phyloP scores from a whole-genome alignment of 352 stramenopile genomes.

The Globisporangium echinulatum region DNA sequence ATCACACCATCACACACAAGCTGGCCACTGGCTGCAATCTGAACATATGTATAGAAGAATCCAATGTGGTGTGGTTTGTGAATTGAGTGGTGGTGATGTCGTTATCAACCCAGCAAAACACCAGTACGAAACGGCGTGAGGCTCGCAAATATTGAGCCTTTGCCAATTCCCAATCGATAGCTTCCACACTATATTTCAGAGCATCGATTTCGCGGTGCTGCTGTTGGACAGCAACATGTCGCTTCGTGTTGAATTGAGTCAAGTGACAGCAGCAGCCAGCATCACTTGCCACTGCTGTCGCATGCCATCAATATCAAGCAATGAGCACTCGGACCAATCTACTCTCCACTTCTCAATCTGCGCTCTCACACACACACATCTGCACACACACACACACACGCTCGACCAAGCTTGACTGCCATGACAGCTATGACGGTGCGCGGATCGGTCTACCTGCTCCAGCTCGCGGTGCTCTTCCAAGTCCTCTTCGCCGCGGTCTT shows the following conservation, averaged over 20 bases:
- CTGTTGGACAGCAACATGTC: background rate
- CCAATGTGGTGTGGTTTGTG: too few relatives aligned
- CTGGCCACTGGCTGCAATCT: too few relatives aligned
- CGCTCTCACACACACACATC: background rate
- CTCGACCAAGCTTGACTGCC: constrained; percentile 5
- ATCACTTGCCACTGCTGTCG: background rate
- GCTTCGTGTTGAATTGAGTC: too few relatives aligned
- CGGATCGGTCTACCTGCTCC: constrained; percentile 3
- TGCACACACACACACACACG: background rate
- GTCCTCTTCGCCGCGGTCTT: constrained; percentile 2
- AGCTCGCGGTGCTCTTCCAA: constrained; percentile 10
- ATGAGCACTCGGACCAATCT: background rate
- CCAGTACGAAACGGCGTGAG: too few relatives aligned
- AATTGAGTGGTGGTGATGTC: too few relatives aligned
- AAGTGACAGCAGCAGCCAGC: background rate
- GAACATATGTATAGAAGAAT: too few relatives aligned
- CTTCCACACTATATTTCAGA: too few relatives aligned
- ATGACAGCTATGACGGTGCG: background rate
- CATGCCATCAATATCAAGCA: background rate
- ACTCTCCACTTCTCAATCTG: constrained; percentile 25
- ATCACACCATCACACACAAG: too few relatives aligned
- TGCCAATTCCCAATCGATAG: too few relatives aligned
- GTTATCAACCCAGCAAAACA: too few relatives aligned
- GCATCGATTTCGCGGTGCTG: too few relatives aligned
- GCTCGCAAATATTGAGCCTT: too few relatives aligned